Percentiles rank a stretch among this genome's conserved stretches.
phyloP scores from a whole-genome alignment of 2,329 filamentous ascomycete species.

The Nakataea oryzae region DNA sequence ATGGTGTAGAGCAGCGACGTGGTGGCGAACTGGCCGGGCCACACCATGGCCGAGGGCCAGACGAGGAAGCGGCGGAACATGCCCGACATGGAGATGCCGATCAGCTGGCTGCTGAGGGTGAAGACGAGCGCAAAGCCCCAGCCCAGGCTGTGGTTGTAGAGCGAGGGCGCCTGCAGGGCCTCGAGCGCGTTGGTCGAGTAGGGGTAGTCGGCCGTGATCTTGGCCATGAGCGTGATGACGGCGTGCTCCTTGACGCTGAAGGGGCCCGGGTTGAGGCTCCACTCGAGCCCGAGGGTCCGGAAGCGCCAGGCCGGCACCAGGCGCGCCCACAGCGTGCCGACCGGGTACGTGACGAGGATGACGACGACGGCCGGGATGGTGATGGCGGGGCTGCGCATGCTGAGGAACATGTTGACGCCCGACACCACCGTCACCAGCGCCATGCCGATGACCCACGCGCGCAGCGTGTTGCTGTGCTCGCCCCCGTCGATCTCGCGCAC shows the following conservation, averaged over 20 bases:
- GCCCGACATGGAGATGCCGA: constrained; percentile 60
- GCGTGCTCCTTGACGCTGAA: constrained; percentile 64
- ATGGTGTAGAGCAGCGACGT: constrained; percentile 62
- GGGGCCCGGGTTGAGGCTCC: constrained; percentile 53
- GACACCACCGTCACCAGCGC: constrained; percentile 44
- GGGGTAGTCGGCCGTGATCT: constrained; percentile 57
- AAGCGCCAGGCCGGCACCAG: constrained; percentile 40
- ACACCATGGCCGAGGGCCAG: constrained; percentile 63
- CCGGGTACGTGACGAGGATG: constrained; percentile 53
- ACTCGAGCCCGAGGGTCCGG: constrained; percentile 39
- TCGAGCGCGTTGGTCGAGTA: constrained; percentile 68
- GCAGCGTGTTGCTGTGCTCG: constrained; percentile 54
- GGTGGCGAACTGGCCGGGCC: constrained; percentile 57
- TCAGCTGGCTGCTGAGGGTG: constrained; percentile 58
- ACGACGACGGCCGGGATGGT: constrained; percentile 50
- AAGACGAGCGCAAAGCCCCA: constrained; percentile 55
- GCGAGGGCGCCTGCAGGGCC: constrained; percentile 62
- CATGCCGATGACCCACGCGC: constrained; percentile 54
- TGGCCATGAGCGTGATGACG: constrained; percentile 62
- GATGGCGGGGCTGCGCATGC: constrained; percentile 50
- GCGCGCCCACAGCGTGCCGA: constrained; percentile 50
- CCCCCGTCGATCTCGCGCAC: constrained; percentile 56
- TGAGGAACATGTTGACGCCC: constrained; percentile 54
- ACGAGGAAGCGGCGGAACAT: constrained; percentile 55
- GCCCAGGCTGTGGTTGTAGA: constrained; percentile 53